These are phyloP conservation scores for Aspergillus sp. DNA, from an alignment of 2,329 filamentous ascomycete genomes.

Conservation along the genomic window DNA sequence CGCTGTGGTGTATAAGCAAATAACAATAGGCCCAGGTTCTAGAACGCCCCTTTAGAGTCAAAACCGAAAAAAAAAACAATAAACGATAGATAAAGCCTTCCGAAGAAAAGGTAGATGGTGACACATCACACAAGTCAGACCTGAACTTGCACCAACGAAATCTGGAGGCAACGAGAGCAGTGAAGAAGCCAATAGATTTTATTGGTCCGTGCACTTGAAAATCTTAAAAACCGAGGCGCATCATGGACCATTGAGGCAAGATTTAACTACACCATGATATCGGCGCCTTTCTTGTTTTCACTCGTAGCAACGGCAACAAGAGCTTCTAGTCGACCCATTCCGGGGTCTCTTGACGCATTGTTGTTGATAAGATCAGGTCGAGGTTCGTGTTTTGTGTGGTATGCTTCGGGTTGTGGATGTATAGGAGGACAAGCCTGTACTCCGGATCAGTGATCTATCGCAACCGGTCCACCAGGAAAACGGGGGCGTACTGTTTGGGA, in stretches of 20 bases:
- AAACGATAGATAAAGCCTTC: slow-evolving; percentile 5
- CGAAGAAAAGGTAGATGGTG: not conserved
- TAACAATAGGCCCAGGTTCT: slow-evolving; percentile 18
- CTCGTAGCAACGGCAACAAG: slow-evolving; percentile 52
- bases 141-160: slow-evolving; percentile 1
- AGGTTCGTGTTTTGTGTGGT: slow-evolving; percentile 28
- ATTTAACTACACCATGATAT: slow-evolving; percentile 29
- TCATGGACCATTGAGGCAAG: not conserved
- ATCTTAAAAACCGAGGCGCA: not conserved
- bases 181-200: not conserved
- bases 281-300: slow-evolving; percentile 40
- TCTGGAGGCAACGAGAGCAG: not conserved
- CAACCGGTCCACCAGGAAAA: slow-evolving; percentile 23
- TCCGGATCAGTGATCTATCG: slow-evolving; percentile 30
- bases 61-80: slow-evolving; percentile 8
- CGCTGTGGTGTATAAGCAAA: slow-evolving; percentile 17
- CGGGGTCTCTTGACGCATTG: slow-evolving; percentile 32
- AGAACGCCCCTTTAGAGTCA: slow-evolving; percentile 18
- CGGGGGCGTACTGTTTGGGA: slow-evolving; percentile 42
- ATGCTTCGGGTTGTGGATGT: slow-evolving; percentile 30
- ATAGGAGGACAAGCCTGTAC: slow-evolving; percentile 35
- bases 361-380: slow-evolving; percentile 29
- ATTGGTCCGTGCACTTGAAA: not conserved
- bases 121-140: not conserved
- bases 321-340: slow-evolving; percentile 51